A percentile compares a stretch with the other conserved stretches of the same genome.
These are phyloP conservation scores for Wickerhamiella siamensis DNA, from an alignment of 805 yeast genomes.

Conservation along the genomic window DNA sequence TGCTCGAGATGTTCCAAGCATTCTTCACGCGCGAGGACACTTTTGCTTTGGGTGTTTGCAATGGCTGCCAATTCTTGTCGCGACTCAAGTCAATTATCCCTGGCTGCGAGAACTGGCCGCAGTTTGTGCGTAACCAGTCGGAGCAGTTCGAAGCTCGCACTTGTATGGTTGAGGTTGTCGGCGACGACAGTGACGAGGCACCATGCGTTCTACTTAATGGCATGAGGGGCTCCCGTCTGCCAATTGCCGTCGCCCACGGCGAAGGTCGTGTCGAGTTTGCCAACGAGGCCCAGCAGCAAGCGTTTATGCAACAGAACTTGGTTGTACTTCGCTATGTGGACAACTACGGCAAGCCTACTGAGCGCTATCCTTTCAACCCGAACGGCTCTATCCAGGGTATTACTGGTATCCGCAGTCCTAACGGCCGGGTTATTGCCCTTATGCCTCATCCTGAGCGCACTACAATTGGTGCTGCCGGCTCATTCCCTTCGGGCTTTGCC, in stretches of 20 bases:
- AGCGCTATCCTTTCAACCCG: conserved; percentile 83
- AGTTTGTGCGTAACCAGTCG: conserved; percentile 76
- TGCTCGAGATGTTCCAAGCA: conserved; percentile 57
- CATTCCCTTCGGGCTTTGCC: conserved; percentile 44
- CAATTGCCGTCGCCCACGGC: conserved; percentile 97
- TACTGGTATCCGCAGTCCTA: conserved; percentile 78
- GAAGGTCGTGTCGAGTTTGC: conserved; percentile 83
- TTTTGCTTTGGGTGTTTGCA: conserved; percentile 95
- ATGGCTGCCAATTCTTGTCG: conserved; percentile 93
- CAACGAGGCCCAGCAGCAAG: conserved; percentile 30
- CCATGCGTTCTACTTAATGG: conserved; percentile 62
- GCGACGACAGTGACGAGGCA: conserved; percentile 24
- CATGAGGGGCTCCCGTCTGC: conserved; percentile 87
- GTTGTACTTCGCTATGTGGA: conserved; percentile 72
- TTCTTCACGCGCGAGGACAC: conserved; percentile 87
- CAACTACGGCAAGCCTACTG: conserved; percentile 76
- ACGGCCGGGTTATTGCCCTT: conserved; percentile 92
- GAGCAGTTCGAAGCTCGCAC: conserved; percentile 97
- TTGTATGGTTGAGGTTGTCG: conserved; percentile 68
- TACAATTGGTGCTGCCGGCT: conserved; percentile 71
- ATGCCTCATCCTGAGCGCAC: conserved; percentile 99
- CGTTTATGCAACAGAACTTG: conserved; percentile 36
- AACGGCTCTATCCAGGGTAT: conserved; percentile 92
- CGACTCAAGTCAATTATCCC: conserved; percentile 78
- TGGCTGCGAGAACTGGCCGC: conserved; percentile 91